A percentile compares a stretch with the other conserved stretches of the same genome.
phyloP scores from a whole-genome alignment of 768 basidiomycete species.

The Phlebiopsis gigantea region DNA sequence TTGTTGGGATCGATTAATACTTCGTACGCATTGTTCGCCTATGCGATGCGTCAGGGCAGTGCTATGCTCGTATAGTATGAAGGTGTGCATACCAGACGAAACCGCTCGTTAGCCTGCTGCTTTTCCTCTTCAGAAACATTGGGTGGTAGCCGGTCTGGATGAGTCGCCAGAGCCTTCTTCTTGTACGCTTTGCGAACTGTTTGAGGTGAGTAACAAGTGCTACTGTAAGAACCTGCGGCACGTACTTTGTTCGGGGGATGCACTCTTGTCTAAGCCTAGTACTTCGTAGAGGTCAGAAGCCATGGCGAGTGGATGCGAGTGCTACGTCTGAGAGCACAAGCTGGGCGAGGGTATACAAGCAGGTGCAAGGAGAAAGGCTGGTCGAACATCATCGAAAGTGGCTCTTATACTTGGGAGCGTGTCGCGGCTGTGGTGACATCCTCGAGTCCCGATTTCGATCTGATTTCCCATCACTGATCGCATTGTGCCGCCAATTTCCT shows the following conservation, averaged over 20 bases:
- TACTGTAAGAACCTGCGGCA: too few relatives aligned
- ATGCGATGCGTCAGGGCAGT: not conserved
- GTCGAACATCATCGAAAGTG: conserved; percentile 10
- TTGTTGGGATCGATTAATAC: conserved; percentile 59
- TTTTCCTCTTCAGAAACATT: conserved; percentile 56
- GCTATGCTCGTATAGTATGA: not conserved
- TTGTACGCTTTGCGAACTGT: conserved; percentile 78
- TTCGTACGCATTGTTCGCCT: conserved; percentile 80
- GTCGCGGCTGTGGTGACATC: not conserved
- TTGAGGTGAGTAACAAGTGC: not conserved
- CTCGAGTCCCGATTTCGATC: conserved; percentile 2
- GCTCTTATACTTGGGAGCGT: not conserved
- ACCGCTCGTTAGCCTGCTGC: conserved; percentile 52
- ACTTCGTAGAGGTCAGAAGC: conserved; percentile 48
- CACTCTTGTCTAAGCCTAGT: conserved; percentile 48
- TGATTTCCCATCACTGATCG: not conserved
- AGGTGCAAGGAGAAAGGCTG: not conserved
- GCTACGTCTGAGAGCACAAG: not conserved
- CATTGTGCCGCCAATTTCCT: not conserved
- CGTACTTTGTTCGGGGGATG: conserved; percentile 61
- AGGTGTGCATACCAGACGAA: conserved; percentile 34
- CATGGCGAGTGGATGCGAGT: conserved; percentile 3
- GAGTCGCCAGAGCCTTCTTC: conserved; percentile 64
- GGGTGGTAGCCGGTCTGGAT: conserved; percentile 66
- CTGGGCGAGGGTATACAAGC: conserved; percentile 8